Base-by-base conservation (phyloP, 805 yeast genomes). In the Suhomyces sp. region DNA sequence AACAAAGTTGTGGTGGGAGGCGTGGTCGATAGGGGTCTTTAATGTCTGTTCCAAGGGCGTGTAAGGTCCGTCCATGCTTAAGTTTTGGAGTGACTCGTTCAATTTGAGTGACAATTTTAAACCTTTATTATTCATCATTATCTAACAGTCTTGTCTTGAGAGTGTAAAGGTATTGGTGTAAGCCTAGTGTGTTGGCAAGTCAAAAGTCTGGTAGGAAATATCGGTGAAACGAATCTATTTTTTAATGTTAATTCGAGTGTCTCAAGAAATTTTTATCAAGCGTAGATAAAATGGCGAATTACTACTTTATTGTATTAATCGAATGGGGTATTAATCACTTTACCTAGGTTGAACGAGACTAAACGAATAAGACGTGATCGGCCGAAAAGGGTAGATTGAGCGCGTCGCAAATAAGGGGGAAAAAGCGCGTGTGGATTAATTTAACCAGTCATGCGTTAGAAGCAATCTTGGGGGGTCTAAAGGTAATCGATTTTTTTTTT, bases 21-120 rank as follows among this genome's bases (percentile, higher is more conserved):
- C 68, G 13, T 64, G 64, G 48, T 72, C 78, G 24, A 70, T 53
- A 2, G 79, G 79, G 6, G 79, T 75, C 42, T 57, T 64, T 42
- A 73, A 60, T 0, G 79, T 75, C 57, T 74, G 79, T 35, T 75
- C 80, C 46, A 72, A 60, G n/a, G 80, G 80, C 3, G 80, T 75
- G 56, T 61, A 71, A n/a, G 79, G 79, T 7, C 61, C 67, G 9
- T 55, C 44, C 15, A 60, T 63, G 19, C 47, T 47, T 40, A 65
- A 51, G 49, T 65, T 60, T 23, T 60, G 60, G 46, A 68, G 60
- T 19, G 71, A 58, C 56, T 68, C 66, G 63, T 67, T 71, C 24
- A 72, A 57, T 56, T 71, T 70, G 52, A 74, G 65, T 44, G 69
- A 61, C 52, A 73, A 67, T 50, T 70, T 68, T 17, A 59, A 48